These are phyloP conservation scores for Candida sanyaensis DNA, from an alignment of 1,139 yeast species.

Conservation along the genomic window DNA sequence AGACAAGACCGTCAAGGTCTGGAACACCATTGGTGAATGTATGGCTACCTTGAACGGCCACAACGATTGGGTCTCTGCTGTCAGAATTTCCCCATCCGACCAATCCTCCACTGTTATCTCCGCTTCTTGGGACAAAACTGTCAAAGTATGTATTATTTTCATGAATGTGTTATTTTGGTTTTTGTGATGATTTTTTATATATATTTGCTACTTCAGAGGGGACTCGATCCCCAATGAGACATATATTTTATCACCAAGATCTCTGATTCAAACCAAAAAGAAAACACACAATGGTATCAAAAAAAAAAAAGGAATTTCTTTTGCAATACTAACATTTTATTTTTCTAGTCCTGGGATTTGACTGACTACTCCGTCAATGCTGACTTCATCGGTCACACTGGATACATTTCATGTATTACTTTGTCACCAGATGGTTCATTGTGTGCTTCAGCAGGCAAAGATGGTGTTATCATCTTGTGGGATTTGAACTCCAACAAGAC, in stretches of 20 bases:
- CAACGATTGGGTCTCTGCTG: slow-evolving; percentile 99
- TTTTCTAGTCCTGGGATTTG: slow-evolving; percentile 87
- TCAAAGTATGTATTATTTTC: slow-evolving; percentile 77
- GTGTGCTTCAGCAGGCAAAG: slow-evolving; percentile 99
- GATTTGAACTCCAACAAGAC: slow-evolving; percentile 88
- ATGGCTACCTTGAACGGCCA: slow-evolving; percentile 93
- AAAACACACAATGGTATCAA: too few species aligned
- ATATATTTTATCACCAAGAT: slow-evolving; percentile 92
- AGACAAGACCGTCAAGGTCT: slow-evolving; percentile 98
- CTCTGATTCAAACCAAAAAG: slow-evolving; percentile 66
- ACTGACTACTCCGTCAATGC: slow-evolving; percentile 84
- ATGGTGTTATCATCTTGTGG: slow-evolving; percentile 99
- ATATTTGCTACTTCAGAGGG: slow-evolving; percentile 99
- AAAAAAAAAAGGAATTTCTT: too few species aligned
- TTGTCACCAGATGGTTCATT: slow-evolving; percentile 99
- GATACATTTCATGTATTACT: slow-evolving; percentile 96
- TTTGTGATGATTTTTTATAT: slow-evolving; percentile 60
- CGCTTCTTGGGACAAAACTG: slow-evolving; percentile 99
- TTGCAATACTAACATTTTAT: neutral
- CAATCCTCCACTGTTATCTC: slow-evolving; percentile 81
- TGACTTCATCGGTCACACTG: slow-evolving; percentile 99
- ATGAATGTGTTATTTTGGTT: slow-evolving; percentile 3
- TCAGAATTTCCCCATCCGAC: slow-evolving; percentile 89
- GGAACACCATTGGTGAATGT: slow-evolving; percentile 99
- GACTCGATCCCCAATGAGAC: slow-evolving; percentile 85